phyloP scores from a whole-genome alignment of 1,284 basidiomycete genomes.

The Xerocomus amazonicus region DNA sequence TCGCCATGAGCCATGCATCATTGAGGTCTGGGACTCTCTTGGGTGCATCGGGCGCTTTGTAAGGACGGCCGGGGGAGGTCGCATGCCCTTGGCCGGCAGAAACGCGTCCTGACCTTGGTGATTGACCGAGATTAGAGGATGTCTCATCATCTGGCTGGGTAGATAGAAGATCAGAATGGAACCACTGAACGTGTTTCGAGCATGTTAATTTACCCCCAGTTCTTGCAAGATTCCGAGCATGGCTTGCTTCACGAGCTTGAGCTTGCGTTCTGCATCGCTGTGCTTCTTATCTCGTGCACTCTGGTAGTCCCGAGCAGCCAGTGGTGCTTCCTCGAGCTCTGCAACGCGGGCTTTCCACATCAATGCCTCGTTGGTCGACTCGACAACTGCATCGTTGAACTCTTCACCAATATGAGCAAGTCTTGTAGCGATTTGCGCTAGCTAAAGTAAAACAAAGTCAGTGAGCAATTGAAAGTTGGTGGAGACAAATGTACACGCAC shows the following conservation, averaged over 20 bases:
- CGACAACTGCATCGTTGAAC: slow-evolving; percentile 31
- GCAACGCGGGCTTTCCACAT: slow-evolving; percentile 27
- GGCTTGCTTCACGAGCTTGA: slow-evolving; percentile 38
- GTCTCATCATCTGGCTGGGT: slow-evolving; percentile 25
- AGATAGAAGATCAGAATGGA: slow-evolving; percentile 4
- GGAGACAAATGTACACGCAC: slow-evolving; percentile 8
- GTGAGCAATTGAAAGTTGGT: background rate
- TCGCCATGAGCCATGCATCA: slow-evolving; percentile 29
- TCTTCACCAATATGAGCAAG: slow-evolving; percentile 31
- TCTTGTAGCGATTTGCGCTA: slow-evolving; percentile 23
- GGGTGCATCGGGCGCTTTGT: slow-evolving; percentile 3
- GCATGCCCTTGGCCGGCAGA: slow-evolving; percentile 4
- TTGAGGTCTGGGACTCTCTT: slow-evolving; percentile 8
- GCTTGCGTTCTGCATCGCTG: slow-evolving; percentile 34
- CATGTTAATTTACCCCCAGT: slow-evolving; percentile 31
- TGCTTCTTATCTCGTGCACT: slow-evolving; percentile 13
- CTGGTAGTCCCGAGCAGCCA: slow-evolving; percentile 2
- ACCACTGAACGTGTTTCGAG: background rate
- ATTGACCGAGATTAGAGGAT: slow-evolving; percentile 5
- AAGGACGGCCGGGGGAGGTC: slow-evolving; percentile 10
- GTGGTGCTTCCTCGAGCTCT: slow-evolving; percentile 30
- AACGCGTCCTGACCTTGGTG: slow-evolving; percentile 8
- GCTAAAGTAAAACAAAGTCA: slow-evolving; percentile 8
- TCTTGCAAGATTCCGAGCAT: slow-evolving; percentile 41
- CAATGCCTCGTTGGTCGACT: slow-evolving; percentile 25